These are phyloP conservation scores for Zangia roseola DNA, from an alignment of 768 basidiomycete genomes.

Conservation along the genomic window DNA sequence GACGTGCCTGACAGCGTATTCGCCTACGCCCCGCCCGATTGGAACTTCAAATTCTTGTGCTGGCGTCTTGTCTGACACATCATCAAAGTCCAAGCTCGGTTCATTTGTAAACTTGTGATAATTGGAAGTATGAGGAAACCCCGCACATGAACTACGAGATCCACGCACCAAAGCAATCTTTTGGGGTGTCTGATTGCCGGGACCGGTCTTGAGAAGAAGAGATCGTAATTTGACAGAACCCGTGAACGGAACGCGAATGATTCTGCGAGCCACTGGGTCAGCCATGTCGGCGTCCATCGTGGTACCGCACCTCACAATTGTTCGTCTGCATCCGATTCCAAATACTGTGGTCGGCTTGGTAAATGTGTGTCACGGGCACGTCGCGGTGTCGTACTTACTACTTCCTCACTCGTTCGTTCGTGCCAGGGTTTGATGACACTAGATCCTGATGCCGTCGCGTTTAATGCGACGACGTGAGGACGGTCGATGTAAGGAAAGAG, in stretches of 20 bases:
- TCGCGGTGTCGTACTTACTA: slow-evolving; percentile 55
- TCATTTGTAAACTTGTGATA: slow-evolving; percentile 79
- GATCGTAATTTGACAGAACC: slow-evolving; percentile 82
- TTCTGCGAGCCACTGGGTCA: slow-evolving; percentile 40
- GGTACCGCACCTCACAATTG: slow-evolving; percentile 59
- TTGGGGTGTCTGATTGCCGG: slow-evolving; percentile 71
- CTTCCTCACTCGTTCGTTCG: slow-evolving; percentile 63
- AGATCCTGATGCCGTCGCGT: slow-evolving; percentile 51
- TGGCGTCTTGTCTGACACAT: slow-evolving; percentile 57
- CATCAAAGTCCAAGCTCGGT: slow-evolving; percentile 79
- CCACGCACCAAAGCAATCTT: slow-evolving; percentile 66
- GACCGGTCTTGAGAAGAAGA: slow-evolving; percentile 82
- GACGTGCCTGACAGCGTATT: slow-evolving; percentile 78
- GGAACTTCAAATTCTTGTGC: slow-evolving; percentile 74
- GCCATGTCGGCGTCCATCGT: slow-evolving; percentile 4
- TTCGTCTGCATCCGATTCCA: slow-evolving; percentile 91
- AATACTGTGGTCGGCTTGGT: slow-evolving; percentile 45
- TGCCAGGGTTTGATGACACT: slow-evolving; percentile 88
- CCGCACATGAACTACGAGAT: neutral
- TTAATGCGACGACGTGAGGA: slow-evolving; percentile 77
- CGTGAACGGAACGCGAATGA: slow-evolving; percentile 84
- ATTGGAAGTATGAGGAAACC: neutral
- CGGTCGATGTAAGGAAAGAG: slow-evolving; percentile 77
- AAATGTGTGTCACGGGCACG: neutral
- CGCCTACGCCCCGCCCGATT: slow-evolving; percentile 73